Conservation (phyloP, 2,329 filamentous ascomycete species). For the Trichophaea hybrida region DNA sequence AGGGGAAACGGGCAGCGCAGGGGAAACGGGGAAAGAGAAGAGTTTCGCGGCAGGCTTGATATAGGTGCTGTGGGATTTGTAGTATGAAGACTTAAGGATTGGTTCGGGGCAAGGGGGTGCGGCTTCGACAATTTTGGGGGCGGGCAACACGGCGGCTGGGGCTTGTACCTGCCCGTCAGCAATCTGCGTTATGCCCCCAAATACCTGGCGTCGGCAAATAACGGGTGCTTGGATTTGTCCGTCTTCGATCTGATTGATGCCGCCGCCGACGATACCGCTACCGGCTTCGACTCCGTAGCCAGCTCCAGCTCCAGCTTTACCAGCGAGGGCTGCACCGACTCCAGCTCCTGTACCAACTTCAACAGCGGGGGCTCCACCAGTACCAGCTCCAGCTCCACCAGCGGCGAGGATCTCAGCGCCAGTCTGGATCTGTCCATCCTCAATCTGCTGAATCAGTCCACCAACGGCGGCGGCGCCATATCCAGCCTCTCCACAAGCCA, state of each 20-base stretch:
- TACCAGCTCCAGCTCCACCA: constrained; percentile 16
- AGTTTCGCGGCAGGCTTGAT: not conserved
- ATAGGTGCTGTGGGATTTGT: not conserved
- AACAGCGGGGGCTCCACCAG: not conserved
- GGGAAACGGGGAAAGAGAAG: constrained; percentile 15
- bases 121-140: no score
- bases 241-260: constrained; percentile 29
- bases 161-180: no score
- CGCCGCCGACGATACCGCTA: constrained; percentile 22
- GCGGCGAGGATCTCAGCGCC: constrained; percentile 17
- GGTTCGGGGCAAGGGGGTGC: not conserved
- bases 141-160: no score
- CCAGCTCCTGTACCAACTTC: constrained; percentile 12
- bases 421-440: constrained; percentile 29
- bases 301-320: constrained; percentile 16
- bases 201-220: not conserved
- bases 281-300: not conserved
- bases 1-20: constrained; percentile 6
- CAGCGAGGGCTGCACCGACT: not conserved
- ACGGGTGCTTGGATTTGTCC: constrained; percentile 28
- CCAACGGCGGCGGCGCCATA: not conserved
- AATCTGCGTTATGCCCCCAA: no score
- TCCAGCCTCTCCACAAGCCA: no score
- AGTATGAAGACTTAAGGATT: not conserved
- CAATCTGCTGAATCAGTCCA: constrained; percentile 26